These are phyloP conservation scores for Entomophthora muscae DNA, from an alignment of 371 early-diverging fungal genomes.

Conservation along the genomic window DNA sequence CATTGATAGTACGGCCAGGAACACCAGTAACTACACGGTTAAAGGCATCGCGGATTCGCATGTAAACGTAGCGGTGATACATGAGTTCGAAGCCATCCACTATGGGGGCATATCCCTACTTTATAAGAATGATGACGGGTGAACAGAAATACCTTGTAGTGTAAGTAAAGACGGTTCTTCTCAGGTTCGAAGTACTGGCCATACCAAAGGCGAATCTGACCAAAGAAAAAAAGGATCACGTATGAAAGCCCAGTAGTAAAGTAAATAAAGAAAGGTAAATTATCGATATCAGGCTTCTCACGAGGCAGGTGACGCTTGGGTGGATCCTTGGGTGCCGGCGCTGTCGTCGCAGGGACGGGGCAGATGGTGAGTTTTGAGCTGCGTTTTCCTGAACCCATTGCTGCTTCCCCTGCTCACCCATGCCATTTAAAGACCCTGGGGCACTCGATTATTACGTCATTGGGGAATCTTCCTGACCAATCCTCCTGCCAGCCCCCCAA, in stretches of 20 bases:
- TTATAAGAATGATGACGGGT: neutral
- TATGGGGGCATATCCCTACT: constrained; percentile 72
- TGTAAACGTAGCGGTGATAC: constrained; percentile 88
- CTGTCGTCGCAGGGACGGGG: too few species aligned
- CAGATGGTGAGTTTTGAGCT: too few species aligned
- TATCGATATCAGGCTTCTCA: too few species aligned
- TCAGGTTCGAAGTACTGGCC: constrained; percentile 42
- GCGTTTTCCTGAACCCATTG: too few species aligned
- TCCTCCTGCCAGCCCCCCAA: too few species aligned
- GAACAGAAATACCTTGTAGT: neutral
- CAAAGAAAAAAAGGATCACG: constrained; percentile 83
- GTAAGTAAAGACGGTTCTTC: neutral
- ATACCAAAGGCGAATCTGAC: constrained; percentile 74
- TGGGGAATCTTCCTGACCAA: too few species aligned
- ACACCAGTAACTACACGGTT: constrained; percentile 93
- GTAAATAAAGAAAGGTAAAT: constrained; percentile 29
- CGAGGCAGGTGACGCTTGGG: too few species aligned
- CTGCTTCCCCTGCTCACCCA: too few species aligned
- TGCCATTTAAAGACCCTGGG: too few species aligned
- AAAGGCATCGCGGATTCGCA: constrained; percentile 92
- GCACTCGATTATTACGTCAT: too few species aligned
- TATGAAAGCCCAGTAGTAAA: constrained; percentile 91
- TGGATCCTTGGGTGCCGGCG: too few species aligned
- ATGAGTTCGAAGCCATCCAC: constrained; percentile 93
- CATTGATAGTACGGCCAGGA: constrained; percentile 74